Evolutionary conservation across 768 basidiomycete species (phyloP).

Genomic region (Galerina sulciceps): DNA sequence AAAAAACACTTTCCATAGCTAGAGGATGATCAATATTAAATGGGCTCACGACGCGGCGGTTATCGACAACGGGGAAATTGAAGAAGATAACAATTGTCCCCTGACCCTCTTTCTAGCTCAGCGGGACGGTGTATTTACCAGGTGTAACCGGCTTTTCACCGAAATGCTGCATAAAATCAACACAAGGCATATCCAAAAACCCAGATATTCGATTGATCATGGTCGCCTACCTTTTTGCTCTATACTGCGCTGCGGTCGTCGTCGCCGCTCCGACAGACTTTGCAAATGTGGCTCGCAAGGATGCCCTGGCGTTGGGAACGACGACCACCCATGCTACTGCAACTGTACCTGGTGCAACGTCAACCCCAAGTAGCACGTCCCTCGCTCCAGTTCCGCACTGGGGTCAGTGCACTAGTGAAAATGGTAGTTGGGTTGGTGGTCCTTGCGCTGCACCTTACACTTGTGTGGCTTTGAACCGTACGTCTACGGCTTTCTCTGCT

Average conservation of each 20-base stretch:
- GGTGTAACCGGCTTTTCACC: conserved; percentile 1
- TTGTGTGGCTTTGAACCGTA: not conserved
- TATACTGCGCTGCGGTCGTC: conserved; percentile 2
- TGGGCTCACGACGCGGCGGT: no score
- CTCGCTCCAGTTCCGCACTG: not conserved
- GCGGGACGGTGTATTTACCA: not conserved
- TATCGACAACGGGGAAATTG: no score
- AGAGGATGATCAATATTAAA: no score
- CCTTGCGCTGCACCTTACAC: conserved; percentile 8
- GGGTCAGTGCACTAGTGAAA: conserved; percentile 4
- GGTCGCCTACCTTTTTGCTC: not conserved
- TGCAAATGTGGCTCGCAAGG: not conserved
- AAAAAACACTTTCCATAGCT: no score
- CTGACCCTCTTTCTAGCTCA: not conserved
- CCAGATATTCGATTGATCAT: not conserved
- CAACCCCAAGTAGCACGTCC: not conserved
- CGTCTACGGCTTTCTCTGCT: not conserved
- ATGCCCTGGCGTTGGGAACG: no score
- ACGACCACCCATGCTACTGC: not conserved
- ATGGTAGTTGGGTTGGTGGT: not conserved
- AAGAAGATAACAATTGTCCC: no score
- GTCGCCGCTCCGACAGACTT: not conserved
- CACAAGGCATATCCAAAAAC: no score
- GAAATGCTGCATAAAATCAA: not conserved
- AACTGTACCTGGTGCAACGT: not conserved